phyloP scores from a whole-genome alignment of 2,329 filamentous ascomycete genomes.

The Colletotrichum sp. region DNA sequence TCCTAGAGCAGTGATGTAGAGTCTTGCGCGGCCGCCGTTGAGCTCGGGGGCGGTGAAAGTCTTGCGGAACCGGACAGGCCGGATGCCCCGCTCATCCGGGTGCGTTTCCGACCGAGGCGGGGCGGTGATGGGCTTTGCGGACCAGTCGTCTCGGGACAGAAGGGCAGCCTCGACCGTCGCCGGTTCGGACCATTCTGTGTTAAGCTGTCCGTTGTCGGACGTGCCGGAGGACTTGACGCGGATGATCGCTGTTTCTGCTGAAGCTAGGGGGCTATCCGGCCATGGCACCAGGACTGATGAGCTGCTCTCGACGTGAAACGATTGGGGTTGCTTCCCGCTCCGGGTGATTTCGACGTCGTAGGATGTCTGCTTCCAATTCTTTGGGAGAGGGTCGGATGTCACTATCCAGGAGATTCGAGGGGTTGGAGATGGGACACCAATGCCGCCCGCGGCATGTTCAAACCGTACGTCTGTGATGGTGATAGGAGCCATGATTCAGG shows the following conservation, averaged over 20 bases:
- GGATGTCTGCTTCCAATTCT: constrained; percentile 19
- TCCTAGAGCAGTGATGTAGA: constrained; percentile 42
- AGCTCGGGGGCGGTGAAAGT: not conserved
- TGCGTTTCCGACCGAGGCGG: not conserved
- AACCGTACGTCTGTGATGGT: constrained; percentile 7
- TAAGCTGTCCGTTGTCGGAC: not conserved
- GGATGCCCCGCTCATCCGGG: not conserved
- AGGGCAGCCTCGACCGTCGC: constrained; percentile 4
- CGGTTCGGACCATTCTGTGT: constrained; percentile 2
- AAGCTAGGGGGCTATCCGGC: constrained; percentile 26
- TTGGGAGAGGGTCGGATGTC: not conserved
- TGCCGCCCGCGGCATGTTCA: constrained; percentile 23
- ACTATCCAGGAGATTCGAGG: constrained; percentile 24
- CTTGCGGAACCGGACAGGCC: constrained; percentile 12
- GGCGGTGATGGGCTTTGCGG: constrained; percentile 2
- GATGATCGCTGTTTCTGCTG: constrained; percentile 30
- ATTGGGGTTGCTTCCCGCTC: not conserved
- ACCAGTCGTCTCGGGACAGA: not conserved
- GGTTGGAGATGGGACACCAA: constrained; percentile 11
- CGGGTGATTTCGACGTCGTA: constrained; percentile 24
- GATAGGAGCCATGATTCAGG: not conserved
- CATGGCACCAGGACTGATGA: constrained; percentile 16
- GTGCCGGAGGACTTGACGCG: constrained; percentile 31
- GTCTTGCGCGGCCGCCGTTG: constrained; percentile 22
- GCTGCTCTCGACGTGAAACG: not conserved